A percentile compares a stretch with the other conserved stretches of the same genome.
phyloP scores from a whole-genome alignment of 108 stramenopile genomes.

The Nitzschia palea region DNA sequence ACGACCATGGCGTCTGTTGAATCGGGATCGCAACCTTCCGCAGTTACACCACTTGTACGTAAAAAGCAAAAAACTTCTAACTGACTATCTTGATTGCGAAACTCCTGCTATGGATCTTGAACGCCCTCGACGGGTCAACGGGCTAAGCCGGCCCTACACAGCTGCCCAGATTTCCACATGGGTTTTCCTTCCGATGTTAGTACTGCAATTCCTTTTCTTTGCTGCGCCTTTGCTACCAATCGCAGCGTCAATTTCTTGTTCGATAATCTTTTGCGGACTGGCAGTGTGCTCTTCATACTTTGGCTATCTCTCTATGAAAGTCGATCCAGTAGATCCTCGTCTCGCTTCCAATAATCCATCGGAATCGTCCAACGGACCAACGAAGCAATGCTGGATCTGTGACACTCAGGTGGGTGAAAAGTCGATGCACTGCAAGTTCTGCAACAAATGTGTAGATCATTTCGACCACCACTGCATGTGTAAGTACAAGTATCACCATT shows the following conservation, averaged over 20 bases:
- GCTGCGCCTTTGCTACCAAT: slow-evolving; percentile 62
- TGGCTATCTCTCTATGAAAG: slow-evolving; percentile 60
- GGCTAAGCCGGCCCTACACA: slow-evolving; percentile 62
- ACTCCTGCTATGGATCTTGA: slow-evolving; percentile 8
- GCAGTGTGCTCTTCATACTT: slow-evolving; percentile 43
- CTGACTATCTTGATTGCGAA: no score
- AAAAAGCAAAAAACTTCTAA: no score
- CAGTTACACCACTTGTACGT: no score
- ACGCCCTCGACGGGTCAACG: slow-evolving; percentile 50
- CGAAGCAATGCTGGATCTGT: slow-evolving; percentile 91
- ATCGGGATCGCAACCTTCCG: no score
- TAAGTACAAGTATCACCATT: slow-evolving; percentile 24
- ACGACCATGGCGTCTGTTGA: no score
- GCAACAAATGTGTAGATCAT: slow-evolving; percentile 90
- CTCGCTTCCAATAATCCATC: slow-evolving; percentile 12
- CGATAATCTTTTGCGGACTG: slow-evolving; percentile 40
- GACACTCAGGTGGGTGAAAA: slow-evolving; percentile 58
- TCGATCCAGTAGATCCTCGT: slow-evolving; percentile 47
- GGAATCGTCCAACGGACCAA: slow-evolving; percentile 21
- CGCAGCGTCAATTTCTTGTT: slow-evolving; percentile 61
- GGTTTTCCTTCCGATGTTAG: slow-evolving; percentile 59
- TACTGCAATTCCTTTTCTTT: slow-evolving; percentile 66
- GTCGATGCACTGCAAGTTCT: slow-evolving; percentile 94
- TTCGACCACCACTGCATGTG: slow-evolving; percentile 97
- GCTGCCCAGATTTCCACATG: slow-evolving; percentile 79